Conservation (phyloP, 306 rosid genomes). For the Castanea sativa region DNA sequence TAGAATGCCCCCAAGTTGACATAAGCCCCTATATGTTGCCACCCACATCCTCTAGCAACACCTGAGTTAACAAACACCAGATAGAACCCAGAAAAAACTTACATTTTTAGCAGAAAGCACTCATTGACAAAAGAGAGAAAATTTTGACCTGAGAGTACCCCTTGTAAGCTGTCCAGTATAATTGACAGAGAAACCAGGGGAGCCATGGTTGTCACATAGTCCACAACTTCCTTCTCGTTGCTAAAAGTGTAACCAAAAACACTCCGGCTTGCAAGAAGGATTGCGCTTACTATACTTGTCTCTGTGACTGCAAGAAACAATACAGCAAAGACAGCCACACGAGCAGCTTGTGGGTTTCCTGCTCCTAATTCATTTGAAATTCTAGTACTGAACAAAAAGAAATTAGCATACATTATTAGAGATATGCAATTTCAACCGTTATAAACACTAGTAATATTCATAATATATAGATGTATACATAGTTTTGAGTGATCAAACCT, state of each 20-base stretch:
- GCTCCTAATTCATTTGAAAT: constrained; percentile 81
- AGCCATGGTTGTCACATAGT: constrained; percentile 64
- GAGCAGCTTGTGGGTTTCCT: constrained; percentile 54
- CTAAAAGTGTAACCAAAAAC: constrained; percentile 60
- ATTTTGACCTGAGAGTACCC: constrained; percentile 55
- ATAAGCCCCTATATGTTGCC: constrained; percentile 72
- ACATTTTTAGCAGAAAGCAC: background rate
- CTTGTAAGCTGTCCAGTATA: constrained; percentile 56
- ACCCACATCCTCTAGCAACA: constrained; percentile 74
- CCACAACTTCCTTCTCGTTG: constrained; percentile 60
- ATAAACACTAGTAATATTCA: background rate
- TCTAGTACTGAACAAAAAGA: constrained; percentile 46
- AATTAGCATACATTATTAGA: background rate
- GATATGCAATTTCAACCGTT: background rate
- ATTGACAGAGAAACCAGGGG: constrained; percentile 57
- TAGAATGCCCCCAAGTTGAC: constrained; percentile 68
- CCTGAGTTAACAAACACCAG: constrained; percentile 30
- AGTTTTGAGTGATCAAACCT: constrained; percentile 35
- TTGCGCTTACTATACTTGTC: constrained; percentile 31
- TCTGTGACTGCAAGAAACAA: constrained; percentile 40
- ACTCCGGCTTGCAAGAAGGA: constrained; percentile 43
- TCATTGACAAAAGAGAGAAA: background rate
- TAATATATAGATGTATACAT: background rate
- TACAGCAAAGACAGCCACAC: constrained; percentile 41
- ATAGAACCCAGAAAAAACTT: background rate